Conservation (phyloP, 164 flowering plant genomes). For the Aristolochia fimbriata region DNA sequence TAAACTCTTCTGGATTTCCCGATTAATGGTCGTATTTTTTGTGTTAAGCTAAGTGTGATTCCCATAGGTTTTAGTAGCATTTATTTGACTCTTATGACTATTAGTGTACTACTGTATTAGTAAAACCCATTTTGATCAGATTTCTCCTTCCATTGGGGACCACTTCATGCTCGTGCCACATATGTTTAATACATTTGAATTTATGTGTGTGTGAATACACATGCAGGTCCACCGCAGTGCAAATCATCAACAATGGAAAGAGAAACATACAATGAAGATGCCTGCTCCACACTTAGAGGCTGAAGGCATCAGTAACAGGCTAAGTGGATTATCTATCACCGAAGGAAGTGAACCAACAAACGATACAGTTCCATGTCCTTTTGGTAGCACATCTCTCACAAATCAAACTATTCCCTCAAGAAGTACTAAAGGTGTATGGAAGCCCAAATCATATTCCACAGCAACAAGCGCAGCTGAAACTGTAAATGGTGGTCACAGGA, state of each 20-base stretch:
- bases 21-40: too few relatives aligned
- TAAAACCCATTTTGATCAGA: too few relatives aligned
- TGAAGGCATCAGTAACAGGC: conserved; percentile 23
- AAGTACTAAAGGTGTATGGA: conserved; percentile 27
- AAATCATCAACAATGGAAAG: conserved; percentile 31
- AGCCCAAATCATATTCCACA: conserved; percentile 55
- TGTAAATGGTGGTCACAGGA: conserved; percentile 9
- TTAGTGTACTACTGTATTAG: too few relatives aligned
- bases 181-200: too few relatives aligned
- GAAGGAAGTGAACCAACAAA: conserved; percentile 17
- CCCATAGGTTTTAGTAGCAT: too few relatives aligned
- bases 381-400: conserved; percentile 18
- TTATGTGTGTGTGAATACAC: too few relatives aligned
- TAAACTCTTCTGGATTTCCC: too few relatives aligned
- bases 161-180: too few relatives aligned
- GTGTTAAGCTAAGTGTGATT: too few relatives aligned
- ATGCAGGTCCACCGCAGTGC: background rate
- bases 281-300: conserved; percentile 12
- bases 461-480: conserved; percentile 24
- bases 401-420: conserved; percentile 16
- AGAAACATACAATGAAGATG: conserved; percentile 18
- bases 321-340: conserved; percentile 22
- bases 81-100: too few relatives aligned
- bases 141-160: too few relatives aligned
- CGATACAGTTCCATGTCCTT: conserved; percentile 18